Evolutionary conservation across 139 green algal species (phyloP).

Genomic region (Axilococcus clingmanii): DNA sequence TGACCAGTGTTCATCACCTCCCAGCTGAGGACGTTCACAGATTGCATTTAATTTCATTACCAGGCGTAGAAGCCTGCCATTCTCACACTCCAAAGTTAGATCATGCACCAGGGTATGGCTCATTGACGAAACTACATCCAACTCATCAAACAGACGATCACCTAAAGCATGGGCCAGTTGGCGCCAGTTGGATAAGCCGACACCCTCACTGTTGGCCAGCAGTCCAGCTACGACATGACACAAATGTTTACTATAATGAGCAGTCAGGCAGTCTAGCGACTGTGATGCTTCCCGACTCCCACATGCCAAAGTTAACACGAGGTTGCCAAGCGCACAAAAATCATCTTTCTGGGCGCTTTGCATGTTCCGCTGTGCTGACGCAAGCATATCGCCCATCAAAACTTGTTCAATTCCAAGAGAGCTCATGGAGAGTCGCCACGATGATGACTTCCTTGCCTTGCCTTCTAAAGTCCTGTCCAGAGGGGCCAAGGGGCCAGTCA

Average conservation of each 20-base stretch:
- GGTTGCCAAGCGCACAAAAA: slow-evolving; percentile 45
- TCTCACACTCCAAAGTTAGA: slow-evolving; percentile 74
- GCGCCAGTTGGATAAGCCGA: slow-evolving; percentile 27
- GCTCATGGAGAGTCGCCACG: slow-evolving; percentile 51
- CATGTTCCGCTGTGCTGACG: too few relatives aligned
- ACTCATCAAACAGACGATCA: slow-evolving; percentile 65
- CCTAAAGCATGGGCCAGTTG: slow-evolving; percentile 47
- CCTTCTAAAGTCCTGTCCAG: too few relatives aligned
- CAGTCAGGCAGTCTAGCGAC: slow-evolving; percentile 44
- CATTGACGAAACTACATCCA: slow-evolving; percentile 27
- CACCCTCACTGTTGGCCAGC: slow-evolving; percentile 23
- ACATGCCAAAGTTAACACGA: slow-evolving; percentile 75
- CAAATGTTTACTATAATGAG: slow-evolving; percentile 60
- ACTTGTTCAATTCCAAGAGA: slow-evolving; percentile 58
- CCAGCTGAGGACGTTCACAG: slow-evolving; percentile 53
- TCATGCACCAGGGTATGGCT: slow-evolving; percentile 45
- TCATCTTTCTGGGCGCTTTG: slow-evolving; percentile 22
- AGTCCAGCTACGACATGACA: slow-evolving; percentile 51
- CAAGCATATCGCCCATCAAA: too few relatives aligned
- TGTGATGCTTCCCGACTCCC: slow-evolving; percentile 21
- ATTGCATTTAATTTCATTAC: slow-evolving; percentile 70
- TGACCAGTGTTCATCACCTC: slow-evolving; percentile 46
- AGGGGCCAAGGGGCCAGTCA: slow-evolving; percentile 14
- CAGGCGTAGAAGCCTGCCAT: slow-evolving; percentile 78
- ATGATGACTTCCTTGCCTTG: slow-evolving; percentile 40